These are phyloP conservation scores for Kalmusia sp. DNA, from an alignment of 2,329 filamentous ascomycete species.

Conservation along the genomic window DNA sequence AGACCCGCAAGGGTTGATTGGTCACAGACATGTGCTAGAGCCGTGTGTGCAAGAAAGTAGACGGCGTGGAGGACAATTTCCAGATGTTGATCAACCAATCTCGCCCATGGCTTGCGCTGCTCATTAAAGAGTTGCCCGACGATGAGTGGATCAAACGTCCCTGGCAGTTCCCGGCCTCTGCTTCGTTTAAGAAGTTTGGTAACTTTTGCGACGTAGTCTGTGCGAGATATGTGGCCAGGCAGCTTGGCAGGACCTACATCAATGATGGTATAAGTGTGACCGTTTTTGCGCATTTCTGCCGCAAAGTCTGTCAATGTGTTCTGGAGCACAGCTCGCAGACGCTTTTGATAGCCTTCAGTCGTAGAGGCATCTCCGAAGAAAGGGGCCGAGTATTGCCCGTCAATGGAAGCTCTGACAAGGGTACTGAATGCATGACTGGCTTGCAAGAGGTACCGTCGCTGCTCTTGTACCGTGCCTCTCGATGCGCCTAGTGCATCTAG, in stretches of 20 bases:
- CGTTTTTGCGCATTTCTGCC: conserved; percentile 20
- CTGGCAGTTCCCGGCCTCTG: conserved; percentile 28
- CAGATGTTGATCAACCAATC: conserved; percentile 3
- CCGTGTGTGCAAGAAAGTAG: background rate
- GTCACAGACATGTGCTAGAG: conserved; percentile 14
- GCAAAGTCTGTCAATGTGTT: conserved; percentile 26
- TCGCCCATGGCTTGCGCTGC: conserved; percentile 26
- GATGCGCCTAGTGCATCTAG: conserved; percentile 58
- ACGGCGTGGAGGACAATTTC: conserved; percentile 14
- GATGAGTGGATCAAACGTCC: conserved; percentile 30
- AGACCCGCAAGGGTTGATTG: conserved; percentile 7
- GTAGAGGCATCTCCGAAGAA: conserved; percentile 55
- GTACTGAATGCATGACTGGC: conserved; percentile 51
- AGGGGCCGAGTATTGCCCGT: conserved; percentile 52
- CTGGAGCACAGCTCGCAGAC: conserved; percentile 29
- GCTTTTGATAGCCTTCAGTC: conserved; percentile 22
- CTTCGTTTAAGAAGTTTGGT: conserved; percentile 24
- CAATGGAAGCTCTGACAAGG: conserved; percentile 55
- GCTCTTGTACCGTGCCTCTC: conserved; percentile 54
- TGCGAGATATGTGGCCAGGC: conserved; percentile 20
- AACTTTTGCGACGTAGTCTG: conserved; percentile 28
- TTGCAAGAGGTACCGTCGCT: conserved; percentile 57
- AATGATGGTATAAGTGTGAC: conserved; percentile 22
- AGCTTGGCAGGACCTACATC: conserved; percentile 8
- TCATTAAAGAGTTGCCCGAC: conserved; percentile 27